These are phyloP conservation scores for Suillus fuscotomentosus DNA, from an alignment of 768 basidiomycete genomes.

Conservation along the genomic window DNA sequence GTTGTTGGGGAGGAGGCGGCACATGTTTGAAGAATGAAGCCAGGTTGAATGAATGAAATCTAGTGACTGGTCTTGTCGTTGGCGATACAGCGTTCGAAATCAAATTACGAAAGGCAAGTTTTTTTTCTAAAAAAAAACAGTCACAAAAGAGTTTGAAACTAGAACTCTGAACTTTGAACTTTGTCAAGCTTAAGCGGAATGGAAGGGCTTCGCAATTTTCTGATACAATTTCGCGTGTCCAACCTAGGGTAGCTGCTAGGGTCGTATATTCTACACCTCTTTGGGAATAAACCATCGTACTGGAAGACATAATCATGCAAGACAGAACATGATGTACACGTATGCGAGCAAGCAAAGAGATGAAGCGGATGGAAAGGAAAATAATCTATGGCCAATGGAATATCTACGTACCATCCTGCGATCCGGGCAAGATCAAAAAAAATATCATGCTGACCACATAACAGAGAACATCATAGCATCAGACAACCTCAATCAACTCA, in stretches of 20 bases:
- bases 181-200: background rate
- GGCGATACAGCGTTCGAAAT: background rate
- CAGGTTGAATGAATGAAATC: conserved; percentile 42
- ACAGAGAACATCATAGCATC: conserved; percentile 6
- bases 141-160: background rate
- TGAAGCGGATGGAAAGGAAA: conserved; percentile 16
- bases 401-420: conserved; percentile 35
- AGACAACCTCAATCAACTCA: background rate
- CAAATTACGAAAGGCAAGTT: background rate
- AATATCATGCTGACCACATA: conserved; percentile 26
- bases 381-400: conserved; percentile 30
- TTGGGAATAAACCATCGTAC: conserved; percentile 29
- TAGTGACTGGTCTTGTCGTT: background rate
- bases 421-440: conserved; percentile 29
- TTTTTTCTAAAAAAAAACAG: background rate
- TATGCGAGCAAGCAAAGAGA: conserved; percentile 12
- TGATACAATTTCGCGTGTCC: conserved; percentile 5
- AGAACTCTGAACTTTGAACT: background rate
- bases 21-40: conserved; percentile 63
- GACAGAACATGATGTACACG: conserved; percentile 19
- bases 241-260: conserved; percentile 5
- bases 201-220: background rate
- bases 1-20: conserved; percentile 38
- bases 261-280: conserved; percentile 26
- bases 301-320: conserved; percentile 24